Percentiles rank a stretch among this genome's conserved stretches.
Conservation (phyloP, 2,329 filamentous ascomycete species). For the Colletotrichum spinosum region DNA sequence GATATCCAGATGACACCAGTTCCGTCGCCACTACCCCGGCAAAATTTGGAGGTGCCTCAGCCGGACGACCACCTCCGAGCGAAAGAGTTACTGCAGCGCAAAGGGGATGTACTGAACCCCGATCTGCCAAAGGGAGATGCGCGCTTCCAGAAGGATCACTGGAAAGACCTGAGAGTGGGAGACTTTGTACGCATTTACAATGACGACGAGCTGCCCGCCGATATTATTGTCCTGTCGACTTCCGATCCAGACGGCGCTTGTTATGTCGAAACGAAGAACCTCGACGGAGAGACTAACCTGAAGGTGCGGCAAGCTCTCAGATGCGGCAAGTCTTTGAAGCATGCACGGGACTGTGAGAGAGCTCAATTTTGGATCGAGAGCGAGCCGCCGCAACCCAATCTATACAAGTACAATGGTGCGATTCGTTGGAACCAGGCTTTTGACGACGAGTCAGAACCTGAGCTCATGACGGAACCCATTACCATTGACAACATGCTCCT, state of each 20-base stretch:
- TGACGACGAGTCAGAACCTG: constrained; percentile 69
- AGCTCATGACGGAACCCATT: constrained; percentile 91
- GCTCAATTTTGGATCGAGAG: constrained; percentile 91
- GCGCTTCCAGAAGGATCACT: constrained; percentile 90
- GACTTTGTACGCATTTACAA: constrained; percentile 98
- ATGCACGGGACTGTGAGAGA: constrained; percentile 92
- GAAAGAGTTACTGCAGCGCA: constrained; percentile 56
- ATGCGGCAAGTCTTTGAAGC: constrained; percentile 83
- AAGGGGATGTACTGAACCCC: constrained; percentile 77
- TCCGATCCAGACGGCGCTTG: constrained; percentile 95
- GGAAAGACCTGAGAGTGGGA: constrained; percentile 95
- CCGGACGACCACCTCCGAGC: constrained; percentile 48
- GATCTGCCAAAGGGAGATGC: constrained; percentile 76
- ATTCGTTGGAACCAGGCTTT: constrained; percentile 87
- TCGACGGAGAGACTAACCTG: constrained; percentile 97
- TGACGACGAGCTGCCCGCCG: constrained; percentile 93
- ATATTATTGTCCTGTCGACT: constrained; percentile 91
- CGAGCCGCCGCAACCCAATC: constrained; percentile 89
- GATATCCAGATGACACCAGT: constrained; percentile 98
- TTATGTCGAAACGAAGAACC: constrained; percentile 97
- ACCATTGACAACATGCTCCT: constrained; percentile 95
- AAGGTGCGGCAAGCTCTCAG: constrained; percentile 94
- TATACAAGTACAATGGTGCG: constrained; percentile 94
- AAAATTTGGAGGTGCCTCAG: constrained; percentile 52
- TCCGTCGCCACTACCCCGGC: constrained; percentile 76